phyloP scores from a whole-genome alignment of 768 basidiomycete species.

The Lactarius hatsudake region DNA sequence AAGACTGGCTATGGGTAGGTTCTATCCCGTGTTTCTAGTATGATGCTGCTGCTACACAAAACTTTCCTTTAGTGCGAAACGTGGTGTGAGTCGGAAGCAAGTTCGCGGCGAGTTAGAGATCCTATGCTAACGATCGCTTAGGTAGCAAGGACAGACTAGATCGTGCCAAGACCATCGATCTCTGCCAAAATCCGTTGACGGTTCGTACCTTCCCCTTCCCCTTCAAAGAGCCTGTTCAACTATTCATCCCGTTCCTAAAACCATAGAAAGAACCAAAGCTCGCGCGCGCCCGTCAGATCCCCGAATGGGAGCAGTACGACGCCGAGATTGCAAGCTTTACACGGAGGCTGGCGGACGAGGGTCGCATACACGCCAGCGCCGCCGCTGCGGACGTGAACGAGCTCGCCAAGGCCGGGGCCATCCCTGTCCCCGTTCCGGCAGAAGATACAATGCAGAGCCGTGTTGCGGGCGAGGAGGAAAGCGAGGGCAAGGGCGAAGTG shows the following conservation, averaged over 20 bases:
- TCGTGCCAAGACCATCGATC: slow-evolving; percentile 85
- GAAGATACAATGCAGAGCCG: background rate
- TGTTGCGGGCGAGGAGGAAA: background rate
- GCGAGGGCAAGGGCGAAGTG: background rate
- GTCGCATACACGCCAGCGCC: slow-evolving; percentile 63
- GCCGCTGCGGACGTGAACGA: slow-evolving; percentile 68
- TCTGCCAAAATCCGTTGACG: slow-evolving; percentile 95
- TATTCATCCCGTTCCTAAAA: background rate
- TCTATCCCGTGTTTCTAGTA: slow-evolving; percentile 10
- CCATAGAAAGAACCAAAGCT: slow-evolving; percentile 95
- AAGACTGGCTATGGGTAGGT: slow-evolving; percentile 95
- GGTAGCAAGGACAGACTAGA: slow-evolving; percentile 81
- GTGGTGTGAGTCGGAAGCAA: slow-evolving; percentile 68
- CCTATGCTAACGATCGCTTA: slow-evolving; percentile 30
- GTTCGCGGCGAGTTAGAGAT: slow-evolving; percentile 1
- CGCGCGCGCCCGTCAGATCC: slow-evolving; percentile 87
- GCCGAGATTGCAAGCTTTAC: slow-evolving; percentile 84
- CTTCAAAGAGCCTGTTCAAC: too few species aligned
- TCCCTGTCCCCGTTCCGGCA: background rate
- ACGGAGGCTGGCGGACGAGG: slow-evolving; percentile 63
- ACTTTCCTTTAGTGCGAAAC: slow-evolving; percentile 75
- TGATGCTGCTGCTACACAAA: background rate
- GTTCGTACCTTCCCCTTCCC: slow-evolving; percentile 44
- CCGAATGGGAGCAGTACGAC: slow-evolving; percentile 97
- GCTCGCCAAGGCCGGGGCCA: slow-evolving; percentile 51